These are phyloP conservation scores for Gossypium longicalyx DNA, from an alignment of 345 rosid genomes.

Conservation along the genomic window DNA sequence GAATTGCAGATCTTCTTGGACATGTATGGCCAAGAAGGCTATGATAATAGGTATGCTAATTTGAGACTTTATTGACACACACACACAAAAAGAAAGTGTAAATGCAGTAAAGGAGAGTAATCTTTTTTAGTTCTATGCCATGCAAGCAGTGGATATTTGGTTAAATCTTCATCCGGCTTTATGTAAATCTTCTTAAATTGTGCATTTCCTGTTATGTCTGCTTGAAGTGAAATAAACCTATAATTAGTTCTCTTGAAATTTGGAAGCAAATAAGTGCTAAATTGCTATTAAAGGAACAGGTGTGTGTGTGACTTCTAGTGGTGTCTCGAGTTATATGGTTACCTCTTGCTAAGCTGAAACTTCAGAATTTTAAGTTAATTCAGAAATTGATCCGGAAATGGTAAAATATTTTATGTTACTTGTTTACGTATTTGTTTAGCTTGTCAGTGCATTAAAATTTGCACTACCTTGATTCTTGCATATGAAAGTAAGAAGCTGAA, in stretches of 20 bases:
- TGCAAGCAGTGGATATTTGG: neutral
- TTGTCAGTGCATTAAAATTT: neutral
- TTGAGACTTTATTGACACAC: neutral
- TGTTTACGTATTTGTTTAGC: neutral
- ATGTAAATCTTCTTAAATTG: neutral
- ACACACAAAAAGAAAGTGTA: neutral
- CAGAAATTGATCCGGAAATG: neutral
- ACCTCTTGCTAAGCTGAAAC: neutral
- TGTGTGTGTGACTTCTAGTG: neutral
- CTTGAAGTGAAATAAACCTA: neutral
- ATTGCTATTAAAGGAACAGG: neutral
- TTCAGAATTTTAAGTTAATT: neutral
- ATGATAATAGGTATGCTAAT: conserved; percentile 58
- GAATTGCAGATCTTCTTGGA: conserved; percentile 69
- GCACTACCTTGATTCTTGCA: neutral
- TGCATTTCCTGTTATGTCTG: neutral
- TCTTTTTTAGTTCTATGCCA: neutral
- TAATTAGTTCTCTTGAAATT: neutral
- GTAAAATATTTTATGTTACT: conserved; percentile 1
- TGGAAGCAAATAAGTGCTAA: neutral
- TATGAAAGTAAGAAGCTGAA: neutral
- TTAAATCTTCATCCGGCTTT: neutral
- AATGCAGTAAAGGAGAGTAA: neutral
- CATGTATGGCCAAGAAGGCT: conserved; percentile 66
- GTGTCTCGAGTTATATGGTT: neutral